These are phyloP conservation scores for Neotropicomus parvogracilis DNA, from an alignment of 1,284 basidiomycete species.

Conservation along the genomic window DNA sequence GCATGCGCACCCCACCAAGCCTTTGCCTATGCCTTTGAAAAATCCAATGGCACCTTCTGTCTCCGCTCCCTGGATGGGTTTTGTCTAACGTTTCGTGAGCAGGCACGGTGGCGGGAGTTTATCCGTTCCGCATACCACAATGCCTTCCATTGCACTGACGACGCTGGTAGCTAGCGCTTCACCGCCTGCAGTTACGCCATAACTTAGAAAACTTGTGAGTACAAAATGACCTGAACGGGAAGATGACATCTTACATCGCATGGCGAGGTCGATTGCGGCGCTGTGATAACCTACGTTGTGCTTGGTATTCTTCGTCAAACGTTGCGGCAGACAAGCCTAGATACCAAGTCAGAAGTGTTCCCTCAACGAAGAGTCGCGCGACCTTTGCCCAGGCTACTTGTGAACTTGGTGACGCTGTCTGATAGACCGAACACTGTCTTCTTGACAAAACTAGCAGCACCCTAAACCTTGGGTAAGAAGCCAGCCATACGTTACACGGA, in stretches of 20 bases:
- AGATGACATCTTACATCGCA: constrained; percentile 67
- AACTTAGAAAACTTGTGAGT: constrained; percentile 45
- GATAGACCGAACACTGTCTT: constrained; percentile 97
- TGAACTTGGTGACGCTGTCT: constrained; percentile 96
- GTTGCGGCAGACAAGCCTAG: constrained; percentile 94
- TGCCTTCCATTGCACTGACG: constrained; percentile 93
- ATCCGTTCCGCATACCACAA: constrained; percentile 61
- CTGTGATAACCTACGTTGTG: constrained; percentile 82
- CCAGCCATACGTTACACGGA: not conserved
- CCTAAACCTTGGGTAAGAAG: constrained; percentile 43
- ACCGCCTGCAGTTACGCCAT: constrained; percentile 92
- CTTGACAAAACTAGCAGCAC: constrained; percentile 97
- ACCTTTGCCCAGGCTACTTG: constrained; percentile 97
- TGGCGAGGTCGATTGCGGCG: constrained; percentile 94
- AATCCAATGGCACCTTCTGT: constrained; percentile 93
- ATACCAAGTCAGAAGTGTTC: constrained; percentile 3
- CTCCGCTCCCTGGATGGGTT: constrained; percentile 97
- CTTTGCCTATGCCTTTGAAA: constrained; percentile 97
- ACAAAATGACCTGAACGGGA: constrained; percentile 1
- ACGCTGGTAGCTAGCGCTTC: constrained; percentile 93
- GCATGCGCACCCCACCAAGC: constrained; percentile 78
- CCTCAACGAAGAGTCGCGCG: not conserved
- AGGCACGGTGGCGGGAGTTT: not conserved
- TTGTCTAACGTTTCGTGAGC: constrained; percentile 52
- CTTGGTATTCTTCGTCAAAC: constrained; percentile 94